Percentiles rank a stretch among this genome's conserved stretches.
Conservation (phyloP, 495 filamentous ascomycete species). For the Aspergillus biplanus region DNA sequence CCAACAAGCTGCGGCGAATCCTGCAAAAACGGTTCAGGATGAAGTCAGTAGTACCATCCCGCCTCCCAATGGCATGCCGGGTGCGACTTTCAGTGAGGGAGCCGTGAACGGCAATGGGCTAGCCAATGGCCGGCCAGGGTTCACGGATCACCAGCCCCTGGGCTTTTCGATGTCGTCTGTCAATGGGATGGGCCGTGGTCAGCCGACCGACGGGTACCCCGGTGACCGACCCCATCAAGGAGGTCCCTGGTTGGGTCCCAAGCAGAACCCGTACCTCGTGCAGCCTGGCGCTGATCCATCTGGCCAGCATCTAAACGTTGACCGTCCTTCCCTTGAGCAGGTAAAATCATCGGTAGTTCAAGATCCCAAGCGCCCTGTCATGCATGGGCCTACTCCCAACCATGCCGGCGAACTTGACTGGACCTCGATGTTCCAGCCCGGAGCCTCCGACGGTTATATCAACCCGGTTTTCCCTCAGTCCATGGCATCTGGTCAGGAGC, state of each 20-base stretch:
- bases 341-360: slow-evolving; percentile 50
- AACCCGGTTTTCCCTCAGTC: slow-evolving; percentile 60
- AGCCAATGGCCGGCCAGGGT: slow-evolving; percentile 42
- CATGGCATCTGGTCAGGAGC: slow-evolving; percentile 50
- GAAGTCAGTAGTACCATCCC: slow-evolving; percentile 52
- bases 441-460: slow-evolving; percentile 63
- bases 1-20: slow-evolving; percentile 58
- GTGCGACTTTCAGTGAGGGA: slow-evolving; percentile 49
- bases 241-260: slow-evolving; percentile 52
- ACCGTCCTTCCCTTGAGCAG: slow-evolving; percentile 52
- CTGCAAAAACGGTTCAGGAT: slow-evolving; percentile 53
- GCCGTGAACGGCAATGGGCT: slow-evolving; percentile 51
- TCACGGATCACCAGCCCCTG: slow-evolving; percentile 50
- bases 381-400: slow-evolving; percentile 46
- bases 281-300: slow-evolving; percentile 46
- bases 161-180: slow-evolving; percentile 51
- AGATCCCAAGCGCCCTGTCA: slow-evolving; percentile 49
- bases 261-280: slow-evolving; percentile 54
- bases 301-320: slow-evolving; percentile 52
- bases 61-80: slow-evolving; percentile 47
- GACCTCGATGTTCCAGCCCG: slow-evolving; percentile 74
- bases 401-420: slow-evolving; percentile 61
- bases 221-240: slow-evolving; percentile 43
- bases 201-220: slow-evolving; percentile 43
- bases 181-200: slow-evolving; percentile 52